These are phyloP conservation scores for Torulaspora quercuum DNA, from an alignment of 805 yeast species.

Conservation along the genomic window DNA sequence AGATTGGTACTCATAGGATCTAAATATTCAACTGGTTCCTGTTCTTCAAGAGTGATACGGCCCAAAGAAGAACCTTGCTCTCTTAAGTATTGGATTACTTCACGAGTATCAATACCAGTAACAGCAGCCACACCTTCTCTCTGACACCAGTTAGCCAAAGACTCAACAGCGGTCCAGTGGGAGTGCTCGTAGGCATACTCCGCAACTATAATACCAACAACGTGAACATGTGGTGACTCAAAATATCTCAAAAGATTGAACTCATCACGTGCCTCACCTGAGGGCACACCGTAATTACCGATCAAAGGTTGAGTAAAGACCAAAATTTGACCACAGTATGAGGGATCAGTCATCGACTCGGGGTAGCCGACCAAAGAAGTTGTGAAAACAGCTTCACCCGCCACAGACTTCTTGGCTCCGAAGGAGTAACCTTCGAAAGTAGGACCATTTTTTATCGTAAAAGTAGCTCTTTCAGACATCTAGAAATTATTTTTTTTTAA, in stretches of 20 bases:
- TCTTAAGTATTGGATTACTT: constrained; percentile 85
- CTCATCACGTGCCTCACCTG: constrained; percentile 73
- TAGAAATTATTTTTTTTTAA: constrained; percentile 13
- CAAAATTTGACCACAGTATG: constrained; percentile 93
- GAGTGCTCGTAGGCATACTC: constrained; percentile 93
- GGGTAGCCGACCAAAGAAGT: constrained; percentile 98
- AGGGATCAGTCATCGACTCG: constrained; percentile 98
- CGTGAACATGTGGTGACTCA: constrained; percentile 88
- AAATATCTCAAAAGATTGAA: constrained; percentile 82
- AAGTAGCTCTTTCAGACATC: constrained; percentile 69
- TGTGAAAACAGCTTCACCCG: constrained; percentile 98
- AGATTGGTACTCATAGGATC: constrained; percentile 89
- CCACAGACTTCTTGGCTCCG: constrained; percentile 87
- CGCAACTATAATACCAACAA: constrained; percentile 93
- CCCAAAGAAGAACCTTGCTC: constrained; percentile 96
- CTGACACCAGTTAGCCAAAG: constrained; percentile 92
- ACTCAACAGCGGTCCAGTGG: constrained; percentile 99
- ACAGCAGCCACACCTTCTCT: constrained; percentile 95
- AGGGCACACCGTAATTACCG: constrained; percentile 98
- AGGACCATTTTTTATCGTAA: constrained; percentile 90
- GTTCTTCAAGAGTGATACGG: constrained; percentile 69
- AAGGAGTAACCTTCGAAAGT: constrained; percentile 90
- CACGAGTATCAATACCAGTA: constrained; percentile 96
- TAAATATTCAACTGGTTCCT: constrained; percentile 51
- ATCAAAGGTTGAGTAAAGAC: constrained; percentile 96